These are phyloP conservation scores for Sophora flavescens DNA, from an alignment of 306 rosid species.

Conservation along the genomic window DNA sequence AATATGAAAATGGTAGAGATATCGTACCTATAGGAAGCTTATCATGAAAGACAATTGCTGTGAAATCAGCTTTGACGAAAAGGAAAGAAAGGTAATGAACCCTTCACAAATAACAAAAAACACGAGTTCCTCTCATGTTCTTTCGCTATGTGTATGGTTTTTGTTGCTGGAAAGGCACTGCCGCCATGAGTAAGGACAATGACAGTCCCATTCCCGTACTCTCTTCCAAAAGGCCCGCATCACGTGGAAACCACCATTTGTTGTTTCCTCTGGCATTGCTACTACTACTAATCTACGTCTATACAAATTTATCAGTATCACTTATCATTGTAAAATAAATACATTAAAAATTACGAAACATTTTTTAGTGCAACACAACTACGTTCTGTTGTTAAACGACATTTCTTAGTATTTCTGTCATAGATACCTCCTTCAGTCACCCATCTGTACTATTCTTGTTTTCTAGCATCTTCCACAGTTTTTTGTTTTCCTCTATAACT, in stretches of 20 bases:
- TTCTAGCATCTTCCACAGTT: conserved; percentile 10
- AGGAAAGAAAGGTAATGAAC: not conserved
- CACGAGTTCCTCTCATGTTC: not conserved
- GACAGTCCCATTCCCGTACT: conserved; percentile 72
- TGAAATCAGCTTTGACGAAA: not conserved
- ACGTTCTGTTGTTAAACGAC: conserved; percentile 50
- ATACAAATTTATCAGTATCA: not conserved
- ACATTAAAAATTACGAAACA: conserved; percentile 21
- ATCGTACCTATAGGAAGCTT: no score
- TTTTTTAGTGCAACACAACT: conserved; percentile 12
- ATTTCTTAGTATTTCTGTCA: conserved; percentile 55
- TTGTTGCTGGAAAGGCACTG: conserved; percentile 41
- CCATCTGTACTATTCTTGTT: conserved; percentile 43
- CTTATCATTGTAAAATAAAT: conserved; percentile 2
- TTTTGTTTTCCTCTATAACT: no score
- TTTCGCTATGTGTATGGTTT: not conserved
- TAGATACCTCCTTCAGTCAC: conserved; percentile 43
- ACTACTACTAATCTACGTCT: conserved; percentile 38
- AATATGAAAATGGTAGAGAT: no score
- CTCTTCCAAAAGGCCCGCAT: conserved; percentile 71
- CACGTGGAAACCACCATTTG: conserved; percentile 72
- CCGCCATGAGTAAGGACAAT: conserved; percentile 78
- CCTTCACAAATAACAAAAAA: not conserved
- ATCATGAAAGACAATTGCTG: no score
- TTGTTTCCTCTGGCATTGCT: conserved; percentile 48